These are phyloP conservation scores for Ophiognomonia clavigignenti-juglandacearum DNA, from an alignment of 2,329 filamentous ascomycete genomes.

Conservation along the genomic window DNA sequence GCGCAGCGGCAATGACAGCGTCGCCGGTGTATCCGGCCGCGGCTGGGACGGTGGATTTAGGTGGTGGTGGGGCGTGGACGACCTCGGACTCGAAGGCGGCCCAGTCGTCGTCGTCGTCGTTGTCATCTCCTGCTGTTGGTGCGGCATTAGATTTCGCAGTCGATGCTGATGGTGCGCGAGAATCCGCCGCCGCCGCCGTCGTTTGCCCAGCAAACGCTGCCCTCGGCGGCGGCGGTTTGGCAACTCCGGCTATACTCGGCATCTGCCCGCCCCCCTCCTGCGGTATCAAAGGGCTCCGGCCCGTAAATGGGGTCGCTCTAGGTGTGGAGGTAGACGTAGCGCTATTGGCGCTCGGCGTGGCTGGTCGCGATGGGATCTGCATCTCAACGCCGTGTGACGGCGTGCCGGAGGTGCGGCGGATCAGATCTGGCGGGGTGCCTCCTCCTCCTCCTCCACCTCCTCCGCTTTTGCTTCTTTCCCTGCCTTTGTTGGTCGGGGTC, in stretches of 20 bases:
- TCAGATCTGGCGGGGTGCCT: slow-evolving; percentile 39
- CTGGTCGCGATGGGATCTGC: slow-evolving; percentile 59
- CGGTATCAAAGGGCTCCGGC: slow-evolving; percentile 33
- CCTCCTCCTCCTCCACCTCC: too few species aligned
- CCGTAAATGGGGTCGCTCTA: slow-evolving; percentile 29
- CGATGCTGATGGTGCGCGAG: not conserved
- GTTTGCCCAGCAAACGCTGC: slow-evolving; percentile 9
- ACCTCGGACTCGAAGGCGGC: slow-evolving; percentile 77
- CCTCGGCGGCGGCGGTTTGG: slow-evolving; percentile 1
- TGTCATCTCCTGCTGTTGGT: too few species aligned
- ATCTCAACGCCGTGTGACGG: slow-evolving; percentile 54
- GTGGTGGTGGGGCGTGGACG: slow-evolving; percentile 47
- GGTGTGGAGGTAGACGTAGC: slow-evolving; percentile 37
- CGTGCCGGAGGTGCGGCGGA: slow-evolving; percentile 45
- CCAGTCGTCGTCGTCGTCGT: slow-evolving; percentile 72
- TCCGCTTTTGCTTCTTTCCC: too few species aligned
- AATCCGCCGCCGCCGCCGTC: too few species aligned
- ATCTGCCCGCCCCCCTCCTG: slow-evolving; percentile 21
- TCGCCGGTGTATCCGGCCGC: slow-evolving; percentile 30
- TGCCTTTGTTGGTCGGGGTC: slow-evolving; percentile 14
- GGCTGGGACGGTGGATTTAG: slow-evolving; percentile 13
- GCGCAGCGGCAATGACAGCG: slow-evolving; percentile 64
- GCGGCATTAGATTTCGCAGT: too few species aligned
- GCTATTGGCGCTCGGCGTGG: slow-evolving; percentile 54
- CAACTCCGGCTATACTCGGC: not conserved